These are phyloP conservation scores for Solanum corneliomulleri DNA, from an alignment of 257 asterid genomes.

Conservation along the genomic window DNA sequence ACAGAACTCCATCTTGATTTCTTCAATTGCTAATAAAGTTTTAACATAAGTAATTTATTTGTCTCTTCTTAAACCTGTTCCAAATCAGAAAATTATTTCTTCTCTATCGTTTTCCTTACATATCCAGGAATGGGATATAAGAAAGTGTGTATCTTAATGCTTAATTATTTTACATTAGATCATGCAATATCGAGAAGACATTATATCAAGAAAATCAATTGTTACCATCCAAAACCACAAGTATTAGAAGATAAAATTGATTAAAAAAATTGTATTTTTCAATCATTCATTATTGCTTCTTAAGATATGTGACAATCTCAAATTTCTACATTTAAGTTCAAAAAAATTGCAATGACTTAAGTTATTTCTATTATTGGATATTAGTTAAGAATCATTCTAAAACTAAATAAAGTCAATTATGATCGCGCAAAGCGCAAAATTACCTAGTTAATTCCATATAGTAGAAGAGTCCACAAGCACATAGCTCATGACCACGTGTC, in stretches of 20 bases:
- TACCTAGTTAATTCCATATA: background rate
- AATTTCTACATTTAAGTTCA: background rate
- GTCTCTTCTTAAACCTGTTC: too few species aligned
- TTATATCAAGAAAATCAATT: background rate
- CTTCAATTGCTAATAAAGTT: slow-evolving; percentile 50
- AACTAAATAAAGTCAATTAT: too few species aligned
- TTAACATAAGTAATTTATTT: too few species aligned
- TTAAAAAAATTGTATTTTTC: background rate
- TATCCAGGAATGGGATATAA: slow-evolving; percentile 42
- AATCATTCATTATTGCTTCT: background rate
- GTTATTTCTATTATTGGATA: background rate
- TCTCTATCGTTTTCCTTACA: slow-evolving; percentile 37
- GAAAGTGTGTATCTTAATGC: background rate
- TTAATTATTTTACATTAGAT: too few species aligned
- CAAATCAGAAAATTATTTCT: slow-evolving; percentile 38
- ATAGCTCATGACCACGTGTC: too few species aligned
- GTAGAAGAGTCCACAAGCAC: too few species aligned
- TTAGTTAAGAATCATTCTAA: background rate
- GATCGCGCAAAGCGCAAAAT: too few species aligned
- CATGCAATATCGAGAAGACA: background rate
- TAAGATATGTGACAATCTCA: background rate
- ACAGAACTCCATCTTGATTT: slow-evolving; percentile 81
- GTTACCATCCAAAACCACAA: background rate
- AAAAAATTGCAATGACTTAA: background rate
- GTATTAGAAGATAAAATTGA: background rate